phyloP scores from a whole-genome alignment of 306 rosid species.

The Dalbergia cochinchinensis region DNA sequence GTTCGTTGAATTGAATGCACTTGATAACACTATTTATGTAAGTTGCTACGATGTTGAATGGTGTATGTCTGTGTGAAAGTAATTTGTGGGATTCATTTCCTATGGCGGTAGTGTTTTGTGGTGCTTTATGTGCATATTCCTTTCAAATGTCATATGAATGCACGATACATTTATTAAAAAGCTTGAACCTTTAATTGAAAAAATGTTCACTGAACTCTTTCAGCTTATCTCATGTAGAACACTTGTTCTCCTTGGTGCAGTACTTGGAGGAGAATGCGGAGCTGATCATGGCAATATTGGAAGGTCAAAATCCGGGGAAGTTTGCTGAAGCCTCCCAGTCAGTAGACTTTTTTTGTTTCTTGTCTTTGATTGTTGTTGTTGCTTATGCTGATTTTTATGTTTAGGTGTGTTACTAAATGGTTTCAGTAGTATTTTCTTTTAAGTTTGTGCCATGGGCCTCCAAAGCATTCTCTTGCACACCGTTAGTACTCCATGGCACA shows the following conservation, averaged over 20 bases:
- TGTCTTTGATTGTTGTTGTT: neutral
- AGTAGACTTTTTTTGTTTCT: constrained; percentile 38
- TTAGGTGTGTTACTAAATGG: constrained; percentile 4
- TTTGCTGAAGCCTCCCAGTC: constrained; percentile 50
- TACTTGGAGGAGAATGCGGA: constrained; percentile 66
- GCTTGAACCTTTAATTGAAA: constrained; percentile 29
- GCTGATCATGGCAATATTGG: constrained; percentile 59
- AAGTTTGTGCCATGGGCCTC: constrained; percentile 17
- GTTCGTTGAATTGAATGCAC: neutral
- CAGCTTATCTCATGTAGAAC: constrained; percentile 2
- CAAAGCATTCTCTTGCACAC: constrained; percentile 33
- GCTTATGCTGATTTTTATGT: constrained; percentile 41
- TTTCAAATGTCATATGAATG: constrained; percentile 13
- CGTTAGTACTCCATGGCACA: constrained; percentile 4
- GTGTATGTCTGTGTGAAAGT: neutral
- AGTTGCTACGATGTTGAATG: neutral
- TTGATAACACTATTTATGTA: neutral
- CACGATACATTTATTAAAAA: constrained; percentile 22
- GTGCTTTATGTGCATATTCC: neutral
- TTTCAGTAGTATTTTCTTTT: constrained; percentile 20
- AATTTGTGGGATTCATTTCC: neutral
- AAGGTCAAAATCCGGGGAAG: constrained; percentile 57
- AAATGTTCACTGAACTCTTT: neutral
- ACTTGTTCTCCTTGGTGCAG: constrained; percentile 55
- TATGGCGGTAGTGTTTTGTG: neutral